Evolutionary conservation across 1,284 basidiomycete genomes (phyloP).

Genomic region (Spongispora temasekensis): DNA sequence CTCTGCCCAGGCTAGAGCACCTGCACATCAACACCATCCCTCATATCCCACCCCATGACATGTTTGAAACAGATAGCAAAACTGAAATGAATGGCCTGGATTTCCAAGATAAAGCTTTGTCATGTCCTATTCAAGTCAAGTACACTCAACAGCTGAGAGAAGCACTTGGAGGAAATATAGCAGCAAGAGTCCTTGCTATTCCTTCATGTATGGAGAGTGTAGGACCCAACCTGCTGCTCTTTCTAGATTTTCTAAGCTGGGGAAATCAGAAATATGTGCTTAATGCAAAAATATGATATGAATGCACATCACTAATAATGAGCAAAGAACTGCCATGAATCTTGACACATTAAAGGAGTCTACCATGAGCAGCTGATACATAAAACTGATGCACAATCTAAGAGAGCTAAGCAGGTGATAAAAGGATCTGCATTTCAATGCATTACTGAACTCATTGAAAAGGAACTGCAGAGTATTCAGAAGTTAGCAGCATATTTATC

Average conservation of each 20-base stretch:
- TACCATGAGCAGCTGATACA: background rate
- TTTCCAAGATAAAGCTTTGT: too few species aligned
- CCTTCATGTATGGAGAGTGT: too few species aligned
- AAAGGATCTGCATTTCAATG: background rate
- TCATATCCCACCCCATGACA: too few species aligned
- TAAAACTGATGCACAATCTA: background rate
- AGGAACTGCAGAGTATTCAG: background rate
- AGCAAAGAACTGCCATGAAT: background rate
- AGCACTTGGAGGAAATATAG: too few species aligned
- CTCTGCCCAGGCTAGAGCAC: too few species aligned
- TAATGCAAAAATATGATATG: conserved; percentile 7
- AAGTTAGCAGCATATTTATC: background rate
- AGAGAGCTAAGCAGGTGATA: background rate
- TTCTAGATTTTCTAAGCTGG: conserved; percentile 5
- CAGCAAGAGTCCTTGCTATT: too few species aligned
- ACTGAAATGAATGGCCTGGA: too few species aligned
- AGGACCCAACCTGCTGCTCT: conserved; percentile 2
- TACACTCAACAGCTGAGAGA: too few species aligned
- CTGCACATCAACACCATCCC: too few species aligned
- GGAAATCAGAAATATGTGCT: conserved; percentile 4
- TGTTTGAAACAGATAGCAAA: too few species aligned
- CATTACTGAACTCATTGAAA: background rate
- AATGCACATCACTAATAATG: background rate
- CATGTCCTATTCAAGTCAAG: too few species aligned
- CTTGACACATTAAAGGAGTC: background rate